Evolutionary conservation across 768 basidiomycete species (phyloP).

Genomic region (Stropharia rugosoannulata): DNA sequence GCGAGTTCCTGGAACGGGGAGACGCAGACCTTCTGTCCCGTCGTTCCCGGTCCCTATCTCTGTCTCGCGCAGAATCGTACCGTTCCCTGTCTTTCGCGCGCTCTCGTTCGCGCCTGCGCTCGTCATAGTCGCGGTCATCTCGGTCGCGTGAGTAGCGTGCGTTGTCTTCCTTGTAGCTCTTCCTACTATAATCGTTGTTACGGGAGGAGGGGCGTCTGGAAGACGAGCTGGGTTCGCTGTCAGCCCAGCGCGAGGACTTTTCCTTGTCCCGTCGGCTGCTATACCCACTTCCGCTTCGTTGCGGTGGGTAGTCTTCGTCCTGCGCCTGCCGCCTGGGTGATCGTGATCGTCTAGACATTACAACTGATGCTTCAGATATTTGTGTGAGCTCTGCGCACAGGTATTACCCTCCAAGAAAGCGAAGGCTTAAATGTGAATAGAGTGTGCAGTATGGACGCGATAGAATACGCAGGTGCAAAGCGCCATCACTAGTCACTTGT

Average conservation of each 20-base stretch:
- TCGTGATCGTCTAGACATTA: constrained; percentile 20
- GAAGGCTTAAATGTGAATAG: not conserved
- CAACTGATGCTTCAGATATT: constrained; percentile 5
- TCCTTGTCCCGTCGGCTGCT: constrained; percentile 3
- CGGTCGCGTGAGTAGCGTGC: constrained; percentile 8
- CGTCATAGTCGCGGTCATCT: constrained; percentile 24
- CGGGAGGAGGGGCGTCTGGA: not conserved
- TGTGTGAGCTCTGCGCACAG: not conserved
- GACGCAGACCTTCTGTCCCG: constrained; percentile 57
- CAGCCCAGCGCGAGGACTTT: constrained; percentile 3
- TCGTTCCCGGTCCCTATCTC: constrained; percentile 29
- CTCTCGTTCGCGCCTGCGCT: constrained; percentile 41
- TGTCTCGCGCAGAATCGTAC: constrained; percentile 30
- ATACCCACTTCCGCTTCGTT: constrained; percentile 6
- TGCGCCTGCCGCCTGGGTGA: constrained; percentile 11
- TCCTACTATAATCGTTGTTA: not conserved
- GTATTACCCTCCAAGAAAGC: constrained; percentile 5
- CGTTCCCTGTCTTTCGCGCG: constrained; percentile 43
- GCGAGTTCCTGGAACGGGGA: constrained; percentile 45
- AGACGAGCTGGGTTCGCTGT: not conserved
- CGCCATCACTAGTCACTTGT: too few species aligned
- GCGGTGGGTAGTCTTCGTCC: constrained; percentile 5
- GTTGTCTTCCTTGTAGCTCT: not conserved
- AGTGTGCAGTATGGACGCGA: not conserved
- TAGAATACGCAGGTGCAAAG: too few species aligned